These are phyloP conservation scores for Arthroderma uncinatum DNA, from an alignment of 2,329 filamentous ascomycete species.

Conservation along the genomic window DNA sequence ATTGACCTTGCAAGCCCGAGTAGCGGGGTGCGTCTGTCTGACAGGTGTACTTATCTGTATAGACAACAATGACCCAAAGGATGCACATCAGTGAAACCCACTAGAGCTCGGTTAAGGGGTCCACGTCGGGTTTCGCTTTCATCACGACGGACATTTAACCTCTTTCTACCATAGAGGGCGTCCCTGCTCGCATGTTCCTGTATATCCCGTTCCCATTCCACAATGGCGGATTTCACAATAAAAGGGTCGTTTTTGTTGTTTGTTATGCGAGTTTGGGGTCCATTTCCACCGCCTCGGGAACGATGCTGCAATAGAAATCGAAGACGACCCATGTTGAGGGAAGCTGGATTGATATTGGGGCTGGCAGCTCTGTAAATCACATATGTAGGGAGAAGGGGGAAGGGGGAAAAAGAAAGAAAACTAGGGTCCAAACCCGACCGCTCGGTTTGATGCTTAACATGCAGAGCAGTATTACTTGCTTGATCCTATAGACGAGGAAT, in stretches of 20 bases:
- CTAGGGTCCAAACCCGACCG: constrained; percentile 1
- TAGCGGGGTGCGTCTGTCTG: background rate
- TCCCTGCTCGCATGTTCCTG: background rate
- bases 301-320: background rate
- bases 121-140: background rate
- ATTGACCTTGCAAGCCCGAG: background rate
- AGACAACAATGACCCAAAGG: background rate
- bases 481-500: background rate
- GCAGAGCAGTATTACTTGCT: constrained; percentile 2
- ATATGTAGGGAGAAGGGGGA: background rate
- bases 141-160: background rate
- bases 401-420: background rate
- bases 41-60: background rate
- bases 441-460: constrained; percentile 2
- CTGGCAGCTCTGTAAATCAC: background rate
- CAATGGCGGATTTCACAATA: background rate
- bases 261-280: background rate
- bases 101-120: constrained; percentile 1
- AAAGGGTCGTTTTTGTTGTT: background rate
- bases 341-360: background rate
- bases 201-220: background rate
- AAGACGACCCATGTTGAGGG: background rate
- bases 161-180: background rate
- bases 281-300: background rate
- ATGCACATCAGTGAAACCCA: background rate